phyloP scores from a whole-genome alignment of 768 basidiomycete species.

The Hygrophoropsis aurantiaca region DNA sequence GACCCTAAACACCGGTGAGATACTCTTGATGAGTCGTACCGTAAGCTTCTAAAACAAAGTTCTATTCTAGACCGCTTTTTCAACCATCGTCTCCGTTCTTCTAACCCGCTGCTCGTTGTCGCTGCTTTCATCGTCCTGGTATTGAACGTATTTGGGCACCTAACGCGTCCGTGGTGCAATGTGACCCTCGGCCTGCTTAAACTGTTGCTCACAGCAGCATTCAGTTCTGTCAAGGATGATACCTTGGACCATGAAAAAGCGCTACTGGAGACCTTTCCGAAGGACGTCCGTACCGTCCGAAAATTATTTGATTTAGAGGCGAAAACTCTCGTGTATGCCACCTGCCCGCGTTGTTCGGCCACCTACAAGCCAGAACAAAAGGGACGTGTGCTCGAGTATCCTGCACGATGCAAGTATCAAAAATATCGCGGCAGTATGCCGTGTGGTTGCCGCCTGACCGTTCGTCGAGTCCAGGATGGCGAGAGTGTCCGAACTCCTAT shows the following conservation, averaged over 20 bases:
- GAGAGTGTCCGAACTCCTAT: not conserved
- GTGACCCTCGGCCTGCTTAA: constrained; percentile 3
- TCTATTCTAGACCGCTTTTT: not conserved
- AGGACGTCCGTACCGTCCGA: constrained; percentile 17
- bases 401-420: constrained; percentile 19
- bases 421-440: constrained; percentile 10
- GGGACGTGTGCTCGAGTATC: constrained; percentile 6
- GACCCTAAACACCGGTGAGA: constrained; percentile 1
- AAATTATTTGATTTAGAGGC: constrained; percentile 18
- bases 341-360: constrained; percentile 26
- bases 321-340: constrained; percentile 14
- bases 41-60: not conserved
- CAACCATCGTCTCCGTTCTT: not conserved
- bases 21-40: no score
- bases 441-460: constrained; percentile 12
- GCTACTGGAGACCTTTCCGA: constrained; percentile 8
- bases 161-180: constrained; percentile 6
- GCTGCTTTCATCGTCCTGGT: not conserved
- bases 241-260: not conserved
- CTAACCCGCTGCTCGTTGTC: constrained; percentile 6
- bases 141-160: constrained; percentile 5
- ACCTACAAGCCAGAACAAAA: constrained; percentile 12
- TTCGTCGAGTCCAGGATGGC: not conserved
- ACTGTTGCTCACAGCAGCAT: not conserved
- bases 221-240: not conserved